Evolutionary conservation across 2,329 filamentous ascomycete species (phyloP), one percentile per base, ranked within the genome.

Genomic region (Aspergillus niger): DNA sequence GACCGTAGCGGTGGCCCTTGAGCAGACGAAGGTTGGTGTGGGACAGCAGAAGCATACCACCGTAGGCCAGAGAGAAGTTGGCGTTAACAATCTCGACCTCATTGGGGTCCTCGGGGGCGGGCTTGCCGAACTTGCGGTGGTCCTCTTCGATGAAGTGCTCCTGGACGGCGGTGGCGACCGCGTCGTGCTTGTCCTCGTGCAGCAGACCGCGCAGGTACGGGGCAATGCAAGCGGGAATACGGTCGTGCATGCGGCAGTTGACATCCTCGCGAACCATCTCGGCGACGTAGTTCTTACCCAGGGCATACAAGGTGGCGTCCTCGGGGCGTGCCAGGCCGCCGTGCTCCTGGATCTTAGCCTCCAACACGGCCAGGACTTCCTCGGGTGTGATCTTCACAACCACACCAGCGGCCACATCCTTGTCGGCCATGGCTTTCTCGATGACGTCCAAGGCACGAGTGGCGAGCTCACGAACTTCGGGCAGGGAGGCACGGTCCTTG

Each of bases 51-150:
- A 99, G 86, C 93, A 97, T 98, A 72, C 95, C 95, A 75, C 95
- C 95, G 72, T 99, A 99, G 51, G 93, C 95, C 24, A 99, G 86
- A 20, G 95, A 99, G 82, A 99, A 99, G 74, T 95, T 90, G 49
- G 95, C 94, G 71, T 99, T 98, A 74, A 99, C 95, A 73, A 99
- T 97, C 78, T 98, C 95, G 22, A 89, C 83, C 79, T 99, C 95
- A 61, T 92, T 93, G 62, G 96, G 91, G 62, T 97, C 92, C 63
- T 95, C 91, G 76, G 93, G 91, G 66, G 91, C 84, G 2, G 92
- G 91, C 57, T 89, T 87, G 65, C 93, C 94, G 70, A 87, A 96
- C 73, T 91, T 95, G 76, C 92, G 91, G 71, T 91, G 83, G 68
- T 98, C 94, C 77, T 97, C 93, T 0, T 88, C 88, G 24, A 94